Evolutionary conservation across 768 basidiomycete species (phyloP).

Genomic region (Trametes maxima): DNA sequence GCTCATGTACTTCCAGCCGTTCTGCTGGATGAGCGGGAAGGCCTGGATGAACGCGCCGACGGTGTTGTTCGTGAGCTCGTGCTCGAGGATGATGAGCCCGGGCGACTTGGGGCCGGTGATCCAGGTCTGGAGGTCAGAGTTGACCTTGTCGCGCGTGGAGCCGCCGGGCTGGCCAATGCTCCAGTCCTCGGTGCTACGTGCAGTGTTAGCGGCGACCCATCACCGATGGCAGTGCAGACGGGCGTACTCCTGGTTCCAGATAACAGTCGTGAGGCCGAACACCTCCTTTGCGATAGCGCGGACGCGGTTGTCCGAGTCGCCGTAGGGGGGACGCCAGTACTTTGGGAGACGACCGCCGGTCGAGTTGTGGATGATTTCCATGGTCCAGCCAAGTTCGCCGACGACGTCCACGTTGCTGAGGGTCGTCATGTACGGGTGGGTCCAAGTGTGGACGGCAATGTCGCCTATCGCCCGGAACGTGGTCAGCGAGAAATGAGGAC

Average conservation of each 20-base stretch:
- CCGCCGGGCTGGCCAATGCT: conserved; percentile 45
- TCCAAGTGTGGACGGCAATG: conserved; percentile 46
- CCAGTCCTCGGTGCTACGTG: conserved; percentile 75
- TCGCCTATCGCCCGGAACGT: conserved; percentile 36
- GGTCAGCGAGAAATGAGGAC: not conserved
- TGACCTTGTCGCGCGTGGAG: conserved; percentile 52
- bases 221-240: not conserved
- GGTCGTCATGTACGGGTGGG: conserved; percentile 54
- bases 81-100: conserved; percentile 83
- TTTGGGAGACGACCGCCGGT: conserved; percentile 68
- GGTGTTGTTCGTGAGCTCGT: conserved; percentile 67
- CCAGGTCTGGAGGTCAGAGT: conserved; percentile 56
- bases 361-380: conserved; percentile 54
- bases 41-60: conserved; percentile 68
- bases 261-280: conserved; percentile 80
- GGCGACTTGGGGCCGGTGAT: conserved; percentile 68
- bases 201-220: conserved; percentile 1
- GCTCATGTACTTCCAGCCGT: conserved; percentile 72
- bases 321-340: conserved; percentile 91
- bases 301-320: conserved; percentile 83
- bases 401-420: conserved; percentile 48
- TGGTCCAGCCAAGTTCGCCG: conserved; percentile 53
- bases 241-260: conserved; percentile 89
- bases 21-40: conserved; percentile 61
- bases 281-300: conserved; percentile 84